Base-by-base conservation (phyloP, 2,329 filamentous ascomycete species). In the Colletotrichum incanum region DNA sequence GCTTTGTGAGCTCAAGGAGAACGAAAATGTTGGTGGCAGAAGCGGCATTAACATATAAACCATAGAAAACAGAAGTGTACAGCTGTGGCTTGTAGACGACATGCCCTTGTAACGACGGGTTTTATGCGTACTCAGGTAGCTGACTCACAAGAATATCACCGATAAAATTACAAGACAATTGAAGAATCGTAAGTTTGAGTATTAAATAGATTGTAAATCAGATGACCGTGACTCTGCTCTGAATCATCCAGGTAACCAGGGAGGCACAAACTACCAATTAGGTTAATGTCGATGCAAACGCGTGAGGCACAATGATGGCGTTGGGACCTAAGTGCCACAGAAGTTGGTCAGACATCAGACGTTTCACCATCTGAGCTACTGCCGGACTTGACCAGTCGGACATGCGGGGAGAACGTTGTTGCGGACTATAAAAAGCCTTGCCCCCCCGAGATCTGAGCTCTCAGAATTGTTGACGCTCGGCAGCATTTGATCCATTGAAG, bases 331-430 rank as follows among this genome's bases (percentile, higher is more conserved):
- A 23, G 16, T 45, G 39, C 37, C n/a, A 20, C 31, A 18, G 28
- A 2, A 2, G 18, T 14, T 7, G 50, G 63, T 43, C 64, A 67
- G 64, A 71, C 68, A 68, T 68, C 64, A 50, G 64, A 71, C 28
- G 68, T 71, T 71, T 71, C 68, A 71, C 28, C 49, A 34, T 66
- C 54, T 55, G 68, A 49, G 39, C 56, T 41, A n/a, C 47, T 26
- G 41, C 16, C 37, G 49, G 55, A 45, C 23, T 41, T 26, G 37
- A 31, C 64, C 56, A 39, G 34, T 68, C 68, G 68, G 64, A 67
- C 49, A 23, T 37, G 41, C 56, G 68, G 64, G 31, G 68, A n/a
- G 56, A 62, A n/a, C 47, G n/a, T 58, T 62, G 14, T 58, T 58
- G 64, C 64, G 68, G 16, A n/a, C 41, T 28, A 55, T n/a, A 61